Base-by-base conservation (phyloP, 306 rosid species). In the Cucurbita maxima region DNA sequence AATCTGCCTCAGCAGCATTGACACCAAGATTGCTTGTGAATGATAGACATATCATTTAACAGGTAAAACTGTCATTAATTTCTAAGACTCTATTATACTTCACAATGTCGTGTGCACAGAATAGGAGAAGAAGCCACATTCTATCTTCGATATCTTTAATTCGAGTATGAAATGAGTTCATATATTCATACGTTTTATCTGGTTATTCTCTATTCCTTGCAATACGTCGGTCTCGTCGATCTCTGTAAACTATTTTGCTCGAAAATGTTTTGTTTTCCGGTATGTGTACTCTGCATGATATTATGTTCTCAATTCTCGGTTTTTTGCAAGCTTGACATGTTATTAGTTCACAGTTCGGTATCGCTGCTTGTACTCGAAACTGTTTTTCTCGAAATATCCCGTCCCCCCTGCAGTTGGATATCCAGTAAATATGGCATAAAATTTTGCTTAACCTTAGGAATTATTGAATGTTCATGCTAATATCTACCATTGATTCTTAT, bases 11-110 rank as follows among this genome's bases (percentile, higher is more conserved):
- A 86, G 94, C 89, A 88, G 89, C 80, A 86, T 88, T 51, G 94
- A 88, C 80, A 88, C 94, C 69, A 88, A 88, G 85, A 88, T 88
- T 78, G 94, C 94, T 58, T 88, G 94, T 83, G 94, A 88, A 83
- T 88, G 82, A 84, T 74, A 43, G 41, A 10, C 70, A n/a, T 25
- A 30, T 55, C 71, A 44, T 60, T 45, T 60, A 75, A 60, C 58
- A 59, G 70, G 45, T 53, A 10, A 50, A 30, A 13, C 8, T 70
- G 9, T 70, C 51, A 30, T 51, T 50, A 5, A 8, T 70, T 70
- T 48, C 6, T 47, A 25, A 20, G 73, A 66, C 37, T 68, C 37
- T 68, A 25, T 50, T 70, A 50, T 25, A 34, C 56, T 34, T 34
- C 44, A 36, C 44, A 34, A 36, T 12, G 13, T 34, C 66, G 14